A percentile compares a stretch with the other conserved stretches of the same genome.
Conservation (phyloP, 345 rosid species). For the Rhodamnia rubescens region DNA sequence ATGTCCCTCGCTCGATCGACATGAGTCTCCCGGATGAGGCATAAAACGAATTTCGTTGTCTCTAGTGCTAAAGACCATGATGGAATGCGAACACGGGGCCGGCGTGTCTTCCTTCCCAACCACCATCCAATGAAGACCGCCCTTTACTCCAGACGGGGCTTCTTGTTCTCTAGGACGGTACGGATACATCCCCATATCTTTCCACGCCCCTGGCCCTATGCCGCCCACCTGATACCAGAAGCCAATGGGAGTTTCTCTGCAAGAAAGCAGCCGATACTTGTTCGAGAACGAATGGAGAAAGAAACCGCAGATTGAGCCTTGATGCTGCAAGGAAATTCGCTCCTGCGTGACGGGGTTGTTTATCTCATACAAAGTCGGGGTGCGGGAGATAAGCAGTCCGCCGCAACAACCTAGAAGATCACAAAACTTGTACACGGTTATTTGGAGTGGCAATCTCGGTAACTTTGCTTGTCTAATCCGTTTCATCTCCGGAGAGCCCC, state of each 20-base stretch:
- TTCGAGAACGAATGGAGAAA: not conserved
- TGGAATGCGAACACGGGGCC: not conserved
- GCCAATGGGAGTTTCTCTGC: not conserved
- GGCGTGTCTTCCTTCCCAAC: not conserved
- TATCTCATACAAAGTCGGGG: not conserved
- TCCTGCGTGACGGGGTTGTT: not conserved
- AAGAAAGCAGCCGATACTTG: not conserved
- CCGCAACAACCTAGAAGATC: not conserved
- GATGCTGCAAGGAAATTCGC: not conserved
- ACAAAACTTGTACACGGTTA: not conserved
- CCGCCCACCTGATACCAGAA: not conserved
- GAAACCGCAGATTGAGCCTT: not conserved
- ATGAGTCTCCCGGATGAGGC: not conserved
- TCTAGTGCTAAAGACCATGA: not conserved
- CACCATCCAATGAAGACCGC: not conserved
- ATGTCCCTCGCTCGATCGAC: not conserved
- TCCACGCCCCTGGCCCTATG: not conserved
- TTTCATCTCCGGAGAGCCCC: not conserved
- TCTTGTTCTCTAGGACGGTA: not conserved
- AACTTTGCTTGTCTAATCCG: not conserved
- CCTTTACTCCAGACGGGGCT: not conserved
- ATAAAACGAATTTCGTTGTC: not conserved
- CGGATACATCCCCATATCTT: not conserved
- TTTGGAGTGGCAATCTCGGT: not conserved
- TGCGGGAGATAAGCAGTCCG: no score